phyloP scores from a whole-genome alignment of 345 rosid genomes.

The Jatropha curcas region DNA sequence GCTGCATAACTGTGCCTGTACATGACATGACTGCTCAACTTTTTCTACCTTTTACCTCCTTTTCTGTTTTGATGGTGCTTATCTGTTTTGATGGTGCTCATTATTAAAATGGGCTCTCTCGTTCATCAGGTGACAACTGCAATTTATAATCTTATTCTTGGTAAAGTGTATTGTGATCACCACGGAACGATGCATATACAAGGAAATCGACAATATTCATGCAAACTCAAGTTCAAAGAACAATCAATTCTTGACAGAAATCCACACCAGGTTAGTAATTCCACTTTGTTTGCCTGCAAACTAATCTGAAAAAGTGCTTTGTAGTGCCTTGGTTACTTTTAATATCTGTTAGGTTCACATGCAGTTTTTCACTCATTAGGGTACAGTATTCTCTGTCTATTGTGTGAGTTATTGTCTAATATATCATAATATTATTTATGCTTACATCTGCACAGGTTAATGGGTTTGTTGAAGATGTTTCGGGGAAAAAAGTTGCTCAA shows the following conservation, averaged over 20 bases:
- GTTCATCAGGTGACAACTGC: conserved; percentile 77
- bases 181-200: conserved; percentile 87
- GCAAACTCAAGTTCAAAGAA: conserved; percentile 92
- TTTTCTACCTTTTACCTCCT: conserved; percentile 19
- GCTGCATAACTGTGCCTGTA: conserved; percentile 11
- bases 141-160: conserved; percentile 88
- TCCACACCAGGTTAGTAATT: conserved; percentile 71
- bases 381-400: not conserved
- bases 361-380: not conserved
- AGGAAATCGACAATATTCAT: conserved; percentile 77
- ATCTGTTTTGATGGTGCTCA: not conserved
- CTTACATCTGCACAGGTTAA: conserved; percentile 53
- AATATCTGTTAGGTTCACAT: not conserved
- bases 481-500: conserved; percentile 68
- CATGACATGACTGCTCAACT: not conserved
- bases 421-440: not conserved
- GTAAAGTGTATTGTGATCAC: conserved; percentile 88
- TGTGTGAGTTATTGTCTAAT: conserved; percentile 5
- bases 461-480: conserved; percentile 78
- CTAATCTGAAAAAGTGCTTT: not conserved
- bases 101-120: not conserved
- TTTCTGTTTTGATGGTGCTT: not conserved
- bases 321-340: not conserved
- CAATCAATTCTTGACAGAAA: conserved; percentile 89
- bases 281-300: not conserved